phyloP scores from a whole-genome alignment of 257 asterid species.

The Lantana camara region DNA sequence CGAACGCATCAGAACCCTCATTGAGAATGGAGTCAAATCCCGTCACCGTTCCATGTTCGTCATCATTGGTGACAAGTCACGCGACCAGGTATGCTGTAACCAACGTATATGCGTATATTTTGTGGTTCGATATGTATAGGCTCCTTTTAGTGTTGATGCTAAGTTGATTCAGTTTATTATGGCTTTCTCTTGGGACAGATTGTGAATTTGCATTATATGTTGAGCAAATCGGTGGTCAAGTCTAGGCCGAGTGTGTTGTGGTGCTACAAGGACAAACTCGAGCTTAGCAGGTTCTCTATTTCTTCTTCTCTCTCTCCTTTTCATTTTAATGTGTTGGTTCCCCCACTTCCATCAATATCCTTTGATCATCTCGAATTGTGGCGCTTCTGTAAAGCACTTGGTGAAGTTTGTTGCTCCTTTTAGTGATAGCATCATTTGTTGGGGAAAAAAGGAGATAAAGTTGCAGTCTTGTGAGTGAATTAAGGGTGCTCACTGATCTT shows the following conservation, averaged over 20 bases:
- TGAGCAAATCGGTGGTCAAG: conserved; percentile 68
- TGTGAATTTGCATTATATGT: conserved; percentile 73
- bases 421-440: background rate
- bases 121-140: background rate
- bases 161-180: background rate
- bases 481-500: background rate
- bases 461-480: background rate
- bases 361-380: background rate
- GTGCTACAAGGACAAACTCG: conserved; percentile 96
- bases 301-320: background rate
- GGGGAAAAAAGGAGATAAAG: background rate
- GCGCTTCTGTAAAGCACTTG: background rate
- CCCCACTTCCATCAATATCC: background rate
- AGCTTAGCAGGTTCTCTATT: conserved; percentile 72
- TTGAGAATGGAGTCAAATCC: conserved; percentile 84
- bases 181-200: conserved; percentile 43
- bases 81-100: conserved; percentile 56
- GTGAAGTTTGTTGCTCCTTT: background rate
- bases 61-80: conserved; percentile 89
- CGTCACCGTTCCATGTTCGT: conserved; percentile 94
- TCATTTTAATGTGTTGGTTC: background rate
- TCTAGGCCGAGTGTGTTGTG: conserved; percentile 80
- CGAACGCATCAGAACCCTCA: conserved; percentile 80
- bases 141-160: conserved; percentile 1
- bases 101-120: background rate